Percentiles rank a stretch among this genome's conserved stretches.
phyloP scores from a whole-genome alignment of 2,329 filamentous ascomycete species.

The Aspergillus pseudoglaucus region DNA sequence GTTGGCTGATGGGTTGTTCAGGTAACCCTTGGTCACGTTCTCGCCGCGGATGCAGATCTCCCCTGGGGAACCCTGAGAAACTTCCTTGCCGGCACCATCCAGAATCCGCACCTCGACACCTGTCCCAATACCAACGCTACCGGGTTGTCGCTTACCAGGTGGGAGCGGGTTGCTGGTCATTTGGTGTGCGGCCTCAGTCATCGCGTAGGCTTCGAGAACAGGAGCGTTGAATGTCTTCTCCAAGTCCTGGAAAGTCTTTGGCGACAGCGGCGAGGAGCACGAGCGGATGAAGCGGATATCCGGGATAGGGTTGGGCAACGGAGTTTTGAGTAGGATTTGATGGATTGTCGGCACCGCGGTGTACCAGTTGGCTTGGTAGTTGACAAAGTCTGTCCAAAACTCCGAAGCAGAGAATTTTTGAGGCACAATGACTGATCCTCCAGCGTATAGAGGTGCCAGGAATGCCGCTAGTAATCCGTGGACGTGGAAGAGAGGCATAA shows the following conservation, averaged over 20 bases:
- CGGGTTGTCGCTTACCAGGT: slow-evolving; percentile 66
- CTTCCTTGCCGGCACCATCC: slow-evolving; percentile 60
- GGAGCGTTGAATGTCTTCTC: slow-evolving; percentile 70
- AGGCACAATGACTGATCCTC: slow-evolving; percentile 74
- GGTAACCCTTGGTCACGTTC: slow-evolving; percentile 78
- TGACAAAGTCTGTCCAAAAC: slow-evolving; percentile 73
- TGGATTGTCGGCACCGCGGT: slow-evolving; percentile 91
- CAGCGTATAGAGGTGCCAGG: slow-evolving; percentile 67
- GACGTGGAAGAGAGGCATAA: slow-evolving; percentile 89
- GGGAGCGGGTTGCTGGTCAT: slow-evolving; percentile 58
- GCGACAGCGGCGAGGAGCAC: slow-evolving; percentile 76
- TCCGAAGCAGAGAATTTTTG: slow-evolving; percentile 71
- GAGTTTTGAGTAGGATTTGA: slow-evolving; percentile 74
- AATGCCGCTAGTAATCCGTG: slow-evolving; percentile 81
- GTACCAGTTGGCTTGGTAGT: slow-evolving; percentile 79
- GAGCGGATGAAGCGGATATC: slow-evolving; percentile 80
- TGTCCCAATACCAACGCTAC: slow-evolving; percentile 75
- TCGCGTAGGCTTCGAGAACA: slow-evolving; percentile 83
- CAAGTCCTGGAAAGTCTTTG: slow-evolving; percentile 72
- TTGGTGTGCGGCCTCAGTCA: slow-evolving; percentile 71
- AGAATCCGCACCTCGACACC: slow-evolving; percentile 77
- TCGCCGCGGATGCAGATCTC: slow-evolving; percentile 78
- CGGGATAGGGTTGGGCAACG: slow-evolving; percentile 61
- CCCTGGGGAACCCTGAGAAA: slow-evolving; percentile 63
- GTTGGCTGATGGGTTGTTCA: slow-evolving; percentile 77